A percentile compares a stretch with the other conserved stretches of the same genome.
Evolutionary conservation across 108 stramenopile species (phyloP).

Genomic region (Conticribra weissflogii): DNA sequence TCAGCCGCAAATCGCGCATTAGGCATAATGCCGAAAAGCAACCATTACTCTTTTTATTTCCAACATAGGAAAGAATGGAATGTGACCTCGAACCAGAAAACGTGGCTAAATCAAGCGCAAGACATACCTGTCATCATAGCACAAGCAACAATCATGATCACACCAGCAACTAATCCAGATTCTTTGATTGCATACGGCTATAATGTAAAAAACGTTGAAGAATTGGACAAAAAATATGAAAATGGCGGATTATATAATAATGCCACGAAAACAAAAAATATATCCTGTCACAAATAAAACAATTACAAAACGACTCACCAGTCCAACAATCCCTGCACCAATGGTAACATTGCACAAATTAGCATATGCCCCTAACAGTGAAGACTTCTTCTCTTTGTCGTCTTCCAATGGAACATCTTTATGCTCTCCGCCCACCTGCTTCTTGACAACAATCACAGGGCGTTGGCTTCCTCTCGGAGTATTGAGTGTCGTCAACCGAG

Average conservation of each 20-base stretch:
- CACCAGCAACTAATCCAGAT: slow-evolving; percentile 41
- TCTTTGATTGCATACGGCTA: slow-evolving; percentile 51
- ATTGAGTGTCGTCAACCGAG: slow-evolving; percentile 5
- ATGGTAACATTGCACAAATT: slow-evolving; percentile 87
- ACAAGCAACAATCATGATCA: slow-evolving; percentile 34
- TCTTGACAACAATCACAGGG: slow-evolving; percentile 8
- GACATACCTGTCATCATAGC: slow-evolving; percentile 37
- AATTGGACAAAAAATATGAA: not conserved
- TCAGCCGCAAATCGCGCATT: no score
- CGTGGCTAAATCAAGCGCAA: no score
- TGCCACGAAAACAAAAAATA: not conserved
- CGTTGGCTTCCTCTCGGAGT: slow-evolving; percentile 30
- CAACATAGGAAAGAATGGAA: no score
- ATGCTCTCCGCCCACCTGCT: not conserved
- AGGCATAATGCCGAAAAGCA: no score
- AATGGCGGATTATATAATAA: not conserved
- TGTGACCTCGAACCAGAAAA: no score
- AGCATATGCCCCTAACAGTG: slow-evolving; percentile 65
- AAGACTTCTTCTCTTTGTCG: slow-evolving; percentile 68
- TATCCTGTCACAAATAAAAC: not conserved
- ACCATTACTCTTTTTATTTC: no score
- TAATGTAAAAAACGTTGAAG: not conserved
- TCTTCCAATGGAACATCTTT: slow-evolving; percentile 13
- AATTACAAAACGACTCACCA: slow-evolving; percentile 24
- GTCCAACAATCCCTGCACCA: slow-evolving; percentile 89